Base-by-base conservation (phyloP, 352 stramenopile genomes). In the Globisporangium okanoganense region DNA sequence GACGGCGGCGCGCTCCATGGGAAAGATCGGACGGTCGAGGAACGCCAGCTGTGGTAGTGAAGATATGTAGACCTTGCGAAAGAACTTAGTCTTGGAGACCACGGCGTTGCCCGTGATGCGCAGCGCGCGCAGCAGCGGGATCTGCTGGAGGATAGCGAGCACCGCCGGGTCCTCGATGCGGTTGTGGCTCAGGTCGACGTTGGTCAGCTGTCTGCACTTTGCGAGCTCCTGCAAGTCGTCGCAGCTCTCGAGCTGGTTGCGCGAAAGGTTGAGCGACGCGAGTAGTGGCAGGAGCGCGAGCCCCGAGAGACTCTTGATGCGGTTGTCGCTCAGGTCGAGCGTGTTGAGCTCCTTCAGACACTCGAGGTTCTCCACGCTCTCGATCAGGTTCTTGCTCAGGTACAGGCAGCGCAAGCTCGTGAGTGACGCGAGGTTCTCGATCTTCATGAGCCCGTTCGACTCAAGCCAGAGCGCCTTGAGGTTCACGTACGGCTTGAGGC, bases 391-490 rank as follows among this genome's bases (percentile, higher is more conserved):
- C 48, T 95, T 94, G 69, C 95, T 86, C 58, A 98, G 58, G 64
- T 98, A 98, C 35, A 99, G 71, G 65, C 92, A 98, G 41, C 94
- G 73, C 22, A 99, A 62, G 25, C 93, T 72, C 12, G 71, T 61
- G 5, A 98, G 71, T 51, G 84, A 60, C 38, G 67, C 59, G 36
- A 97, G 72, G 64, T 88, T 88, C 56, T 92, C 89, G 31, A 98
- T 89, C 64, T 72, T 87, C 20, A 67, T 72, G 33, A 99, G 79
- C 9, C 92, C 94, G 66, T 99, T 99, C 1, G 87, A 96, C 67
- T 98, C 94, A 20, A 99, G 85, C 89, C 89, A 99, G n/a, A 99
- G 73, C 44, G 91, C 85, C 67, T 97, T 98, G 52, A 98, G 76
- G 22, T 87, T 95, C 76, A 73, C 90, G 72, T 98, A 99, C 38